Evolutionary conservation across 306 rosid genomes (phyloP).

Genomic region (Pachyrhizus erosus): DNA sequence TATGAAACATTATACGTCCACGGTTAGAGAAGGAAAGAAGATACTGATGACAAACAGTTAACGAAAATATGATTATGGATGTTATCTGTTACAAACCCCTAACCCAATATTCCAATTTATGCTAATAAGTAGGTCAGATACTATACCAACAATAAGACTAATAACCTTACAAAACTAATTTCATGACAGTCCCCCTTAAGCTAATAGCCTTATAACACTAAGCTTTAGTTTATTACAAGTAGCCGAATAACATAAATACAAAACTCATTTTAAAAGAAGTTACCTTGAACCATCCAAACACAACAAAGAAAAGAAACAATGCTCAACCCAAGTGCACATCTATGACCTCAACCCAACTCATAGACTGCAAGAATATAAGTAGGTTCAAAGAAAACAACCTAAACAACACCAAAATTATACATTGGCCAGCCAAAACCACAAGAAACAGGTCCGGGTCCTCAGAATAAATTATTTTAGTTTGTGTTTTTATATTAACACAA

Average conservation of each 20-base stretch:
- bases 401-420: not conserved
- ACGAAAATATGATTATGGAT: slow-evolving; percentile 19
- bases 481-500: not conserved
- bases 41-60: not conserved
- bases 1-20: slow-evolving; percentile 10
- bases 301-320: not conserved
- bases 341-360: slow-evolving; percentile 16
- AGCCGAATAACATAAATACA: not conserved
- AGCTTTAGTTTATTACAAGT: slow-evolving; percentile 17
- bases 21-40: slow-evolving; percentile 23
- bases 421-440: slow-evolving; percentile 2
- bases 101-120: not conserved
- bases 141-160: slow-evolving; percentile 8
- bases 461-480: slow-evolving; percentile 1
- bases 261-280: slow-evolving; percentile 6
- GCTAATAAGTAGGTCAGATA: not conserved
- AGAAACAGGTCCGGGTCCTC: slow-evolving; percentile 12
- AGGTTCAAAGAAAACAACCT: slow-evolving; percentile 16
- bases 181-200: not conserved
- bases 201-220: slow-evolving; percentile 10
- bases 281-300: slow-evolving; percentile 20
- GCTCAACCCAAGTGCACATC: not conserved
- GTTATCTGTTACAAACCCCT: not conserved
- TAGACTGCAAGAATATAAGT: slow-evolving; percentile 2
- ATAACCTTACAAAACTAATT: not conserved